These are phyloP conservation scores for Pulveroboletus sp. DNA, from an alignment of 768 basidiomycete species.

Conservation along the genomic window DNA sequence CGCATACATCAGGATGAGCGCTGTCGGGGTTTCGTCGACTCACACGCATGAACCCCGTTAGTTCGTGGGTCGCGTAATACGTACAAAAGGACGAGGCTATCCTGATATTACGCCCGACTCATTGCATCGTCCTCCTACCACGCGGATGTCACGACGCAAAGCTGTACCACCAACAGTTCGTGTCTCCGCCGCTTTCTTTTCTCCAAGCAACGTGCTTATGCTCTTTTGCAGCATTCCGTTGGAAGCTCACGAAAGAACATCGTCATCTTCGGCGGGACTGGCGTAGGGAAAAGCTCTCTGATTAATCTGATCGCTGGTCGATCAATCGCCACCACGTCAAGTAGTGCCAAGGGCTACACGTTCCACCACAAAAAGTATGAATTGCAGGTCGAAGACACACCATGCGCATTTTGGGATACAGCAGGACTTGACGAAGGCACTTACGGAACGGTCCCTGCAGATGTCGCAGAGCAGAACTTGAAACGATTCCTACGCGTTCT, in stretches of 20 bases:
- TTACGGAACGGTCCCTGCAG: constrained; percentile 27
- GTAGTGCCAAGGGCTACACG: constrained; percentile 33
- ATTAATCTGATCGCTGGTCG: constrained; percentile 38
- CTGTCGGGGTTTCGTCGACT: constrained; percentile 17
- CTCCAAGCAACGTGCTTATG: constrained; percentile 3
- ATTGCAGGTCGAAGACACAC: constrained; percentile 21
- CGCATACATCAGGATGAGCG: constrained; percentile 11
- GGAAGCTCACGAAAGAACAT: constrained; percentile 20
- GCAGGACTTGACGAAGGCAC: constrained; percentile 37
- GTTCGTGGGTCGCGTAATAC: constrained; percentile 7
- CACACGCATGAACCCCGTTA: constrained; percentile 2
- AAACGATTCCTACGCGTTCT: constrained; percentile 24
- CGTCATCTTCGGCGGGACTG: constrained; percentile 27
- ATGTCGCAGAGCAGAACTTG: constrained; percentile 26
- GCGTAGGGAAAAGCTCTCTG: constrained; percentile 39
- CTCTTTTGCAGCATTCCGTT: constrained; percentile 5
- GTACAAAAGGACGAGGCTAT: constrained; percentile 20
- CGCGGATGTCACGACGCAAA: constrained; percentile 23
- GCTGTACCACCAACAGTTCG: constrained; percentile 12
- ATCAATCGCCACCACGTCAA: constrained; percentile 35
- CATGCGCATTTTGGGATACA: constrained; percentile 35
- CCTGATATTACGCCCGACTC: constrained; percentile 4
- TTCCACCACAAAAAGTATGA: constrained; percentile 27
- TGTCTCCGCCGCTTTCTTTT: constrained; percentile 3
- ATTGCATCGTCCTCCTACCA: constrained; percentile 10